These are phyloP conservation scores for Galerina marginata DNA, from an alignment of 768 basidiomycete genomes.

Conservation along the genomic window DNA sequence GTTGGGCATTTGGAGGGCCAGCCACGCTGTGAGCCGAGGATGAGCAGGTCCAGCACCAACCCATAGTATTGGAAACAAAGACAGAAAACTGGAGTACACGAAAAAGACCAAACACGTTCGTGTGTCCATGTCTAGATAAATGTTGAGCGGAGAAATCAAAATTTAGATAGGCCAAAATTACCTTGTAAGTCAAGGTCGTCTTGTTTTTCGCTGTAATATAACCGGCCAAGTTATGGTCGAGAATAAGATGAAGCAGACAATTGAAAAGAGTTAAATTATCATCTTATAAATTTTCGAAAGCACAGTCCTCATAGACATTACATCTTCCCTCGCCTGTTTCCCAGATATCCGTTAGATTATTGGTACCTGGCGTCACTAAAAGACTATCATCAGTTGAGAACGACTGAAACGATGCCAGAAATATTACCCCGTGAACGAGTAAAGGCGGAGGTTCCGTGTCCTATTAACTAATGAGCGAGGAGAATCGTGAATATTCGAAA, in stretches of 20 bases:
- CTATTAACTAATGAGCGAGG: constrained; percentile 27
- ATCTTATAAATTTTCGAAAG: constrained; percentile 99
- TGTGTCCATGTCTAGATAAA: constrained; percentile 82
- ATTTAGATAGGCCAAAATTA: constrained; percentile 18
- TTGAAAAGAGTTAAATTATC: constrained; percentile 97
- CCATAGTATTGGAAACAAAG: constrained; percentile 99
- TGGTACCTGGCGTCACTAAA: constrained; percentile 95
- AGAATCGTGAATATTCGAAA: constrained; percentile 1
- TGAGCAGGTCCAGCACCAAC: constrained; percentile 91
- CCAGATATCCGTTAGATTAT: constrained; percentile 98
- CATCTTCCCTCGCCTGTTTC: constrained; percentile 98
- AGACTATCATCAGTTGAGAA: neutral
- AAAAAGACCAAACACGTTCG: constrained; percentile 90
- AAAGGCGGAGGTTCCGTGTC: constrained; percentile 97
- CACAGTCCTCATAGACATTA: constrained; percentile 99
- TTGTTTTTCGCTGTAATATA: constrained; percentile 99
- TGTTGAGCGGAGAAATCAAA: neutral
- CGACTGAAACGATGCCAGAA: neutral
- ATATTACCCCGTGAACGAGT: constrained; percentile 83
- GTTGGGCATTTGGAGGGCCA: constrained; percentile 97
- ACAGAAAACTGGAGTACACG: constrained; percentile 98
- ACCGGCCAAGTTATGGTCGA: constrained; percentile 98
- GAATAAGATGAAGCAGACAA: constrained; percentile 91
- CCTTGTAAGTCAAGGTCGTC: constrained; percentile 88
- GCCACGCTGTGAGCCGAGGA: constrained; percentile 98